phyloP scores from a whole-genome alignment of 1,284 basidiomycete genomes.

The Ganoderma sinense region DNA sequence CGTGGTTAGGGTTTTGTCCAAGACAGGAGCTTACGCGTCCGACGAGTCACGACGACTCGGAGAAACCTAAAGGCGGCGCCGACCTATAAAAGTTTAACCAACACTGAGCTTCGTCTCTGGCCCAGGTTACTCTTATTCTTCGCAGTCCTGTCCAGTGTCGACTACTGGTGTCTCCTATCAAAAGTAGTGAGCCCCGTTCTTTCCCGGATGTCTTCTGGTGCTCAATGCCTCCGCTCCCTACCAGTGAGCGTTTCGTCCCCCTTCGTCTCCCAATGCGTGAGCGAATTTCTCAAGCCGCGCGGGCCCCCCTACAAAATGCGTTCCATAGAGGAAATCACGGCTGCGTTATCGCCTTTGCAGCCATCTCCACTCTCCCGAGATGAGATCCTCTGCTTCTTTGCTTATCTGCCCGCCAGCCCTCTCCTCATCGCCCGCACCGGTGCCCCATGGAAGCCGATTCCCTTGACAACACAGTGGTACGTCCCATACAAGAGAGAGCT shows the following conservation, averaged over 20 bases:
- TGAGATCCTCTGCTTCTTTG: neutral
- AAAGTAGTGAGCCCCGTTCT: too few relatives aligned
- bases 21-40: too few relatives aligned
- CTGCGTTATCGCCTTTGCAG: neutral
- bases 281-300: neutral
- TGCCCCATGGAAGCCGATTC: neutral
- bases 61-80: too few relatives aligned
- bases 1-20: too few relatives aligned
- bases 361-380: neutral
- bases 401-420: neutral
- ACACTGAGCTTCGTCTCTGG: too few relatives aligned
- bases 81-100: too few relatives aligned
- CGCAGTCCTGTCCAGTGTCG: too few relatives aligned
- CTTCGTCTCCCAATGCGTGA: neutral
- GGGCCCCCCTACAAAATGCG: neutral
- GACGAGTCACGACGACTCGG: too few relatives aligned
- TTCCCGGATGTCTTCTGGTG: too few relatives aligned
- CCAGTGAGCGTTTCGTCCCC: neutral
- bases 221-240: neutral
- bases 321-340: neutral
- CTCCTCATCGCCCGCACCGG: neutral
- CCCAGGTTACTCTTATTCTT: too few relatives aligned
- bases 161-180: too few relatives aligned
- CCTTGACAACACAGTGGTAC: neutral
- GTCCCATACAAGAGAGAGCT: neutral